Evolutionary conservation across 148 eudicot genomes (phyloP).

Genomic region (Rhododendron mucronatum): DNA sequence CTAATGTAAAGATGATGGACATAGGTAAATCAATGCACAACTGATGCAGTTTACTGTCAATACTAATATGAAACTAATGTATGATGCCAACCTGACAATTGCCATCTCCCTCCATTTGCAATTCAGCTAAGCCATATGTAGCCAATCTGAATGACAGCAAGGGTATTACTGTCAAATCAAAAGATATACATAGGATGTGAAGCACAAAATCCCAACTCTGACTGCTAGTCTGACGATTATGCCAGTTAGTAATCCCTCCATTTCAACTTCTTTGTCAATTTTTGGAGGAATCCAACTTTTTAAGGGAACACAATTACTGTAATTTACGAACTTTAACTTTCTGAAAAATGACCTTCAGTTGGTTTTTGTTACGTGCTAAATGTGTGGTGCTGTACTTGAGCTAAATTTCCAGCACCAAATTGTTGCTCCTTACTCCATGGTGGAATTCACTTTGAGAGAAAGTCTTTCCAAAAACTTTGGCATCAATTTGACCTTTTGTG

Average conservation of each 20-base stretch:
- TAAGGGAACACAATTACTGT: neutral
- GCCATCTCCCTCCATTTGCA: conserved; percentile 77
- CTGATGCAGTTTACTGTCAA: neutral
- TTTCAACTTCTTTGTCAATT: neutral
- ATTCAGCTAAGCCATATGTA: conserved; percentile 64
- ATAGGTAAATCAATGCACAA: neutral
- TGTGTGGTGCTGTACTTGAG: neutral
- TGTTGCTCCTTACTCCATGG: neutral
- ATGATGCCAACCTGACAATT: conserved; percentile 61
- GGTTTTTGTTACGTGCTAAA: neutral
- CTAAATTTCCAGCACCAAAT: neutral
- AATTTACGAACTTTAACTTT: neutral
- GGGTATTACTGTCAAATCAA: neutral
- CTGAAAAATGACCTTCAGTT: neutral
- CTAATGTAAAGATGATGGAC: neutral
- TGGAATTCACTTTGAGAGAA: neutral
- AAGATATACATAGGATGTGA: neutral
- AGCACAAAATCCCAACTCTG: neutral
- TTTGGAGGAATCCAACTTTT: neutral
- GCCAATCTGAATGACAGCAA: conserved; percentile 44
- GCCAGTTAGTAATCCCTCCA: neutral
- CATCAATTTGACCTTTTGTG: neutral
- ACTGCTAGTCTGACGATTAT: neutral
- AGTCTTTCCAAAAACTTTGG: neutral
- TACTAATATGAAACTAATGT: neutral